phyloP scores from a whole-genome alignment of 1,139 yeast species.

The Saccharomyces hybrid region DNA sequence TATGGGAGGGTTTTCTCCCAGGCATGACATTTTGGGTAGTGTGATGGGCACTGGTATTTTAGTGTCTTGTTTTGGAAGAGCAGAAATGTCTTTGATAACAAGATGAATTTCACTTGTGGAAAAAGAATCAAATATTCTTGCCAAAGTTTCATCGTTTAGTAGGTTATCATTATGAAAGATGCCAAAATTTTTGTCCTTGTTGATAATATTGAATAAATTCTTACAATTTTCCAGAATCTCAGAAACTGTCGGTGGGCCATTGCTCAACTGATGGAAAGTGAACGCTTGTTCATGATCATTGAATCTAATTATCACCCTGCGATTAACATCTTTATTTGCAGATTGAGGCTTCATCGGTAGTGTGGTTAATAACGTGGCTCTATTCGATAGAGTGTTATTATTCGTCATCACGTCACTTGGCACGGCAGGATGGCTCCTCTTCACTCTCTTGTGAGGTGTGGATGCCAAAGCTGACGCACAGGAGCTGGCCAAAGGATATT shows the following conservation, averaged over 20 bases:
- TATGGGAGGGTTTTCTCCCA: not conserved
- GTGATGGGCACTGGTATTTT: not conserved
- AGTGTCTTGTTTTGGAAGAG: not conserved
- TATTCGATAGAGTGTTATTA: slow-evolving; percentile 4
- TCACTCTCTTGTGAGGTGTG: not conserved
- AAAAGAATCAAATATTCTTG: slow-evolving; percentile 24
- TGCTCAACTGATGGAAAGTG: slow-evolving; percentile 29
- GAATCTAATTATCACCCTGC: slow-evolving; percentile 26
- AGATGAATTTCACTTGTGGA: slow-evolving; percentile 21
- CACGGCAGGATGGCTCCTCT: not conserved
- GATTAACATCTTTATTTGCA: slow-evolving; percentile 29
- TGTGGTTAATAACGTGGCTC: slow-evolving; percentile 21
- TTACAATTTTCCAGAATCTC: slow-evolving; percentile 29
- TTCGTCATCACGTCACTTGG: not conserved
- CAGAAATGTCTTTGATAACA: slow-evolving; percentile 17
- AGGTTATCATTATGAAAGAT: slow-evolving; percentile 18
- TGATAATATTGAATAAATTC: slow-evolving; percentile 22
- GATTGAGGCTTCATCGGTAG: slow-evolving; percentile 30
- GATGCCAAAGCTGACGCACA: not conserved
- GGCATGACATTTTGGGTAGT: not conserved
- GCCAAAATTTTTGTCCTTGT: slow-evolving; percentile 15
- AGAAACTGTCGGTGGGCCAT: slow-evolving; percentile 30
- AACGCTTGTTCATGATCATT: slow-evolving; percentile 27
- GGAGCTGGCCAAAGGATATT: slow-evolving; percentile 45
- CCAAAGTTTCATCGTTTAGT: slow-evolving; percentile 25